Conservation (phyloP, 495 filamentous ascomycete species). For the Trichoderma reesei region DNA sequence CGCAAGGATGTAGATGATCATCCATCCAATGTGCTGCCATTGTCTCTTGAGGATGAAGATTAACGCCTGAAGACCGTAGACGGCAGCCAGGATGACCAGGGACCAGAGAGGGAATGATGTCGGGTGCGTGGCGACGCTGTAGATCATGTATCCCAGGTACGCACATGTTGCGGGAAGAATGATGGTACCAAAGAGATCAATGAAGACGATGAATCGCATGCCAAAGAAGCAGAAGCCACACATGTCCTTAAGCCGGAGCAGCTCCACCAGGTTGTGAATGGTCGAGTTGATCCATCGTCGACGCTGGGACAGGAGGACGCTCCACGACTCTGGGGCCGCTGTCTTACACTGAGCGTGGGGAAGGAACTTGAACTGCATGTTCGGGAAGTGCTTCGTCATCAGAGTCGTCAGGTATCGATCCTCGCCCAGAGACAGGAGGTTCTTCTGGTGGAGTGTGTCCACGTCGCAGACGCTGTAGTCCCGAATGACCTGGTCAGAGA, state of each 20-base stretch:
- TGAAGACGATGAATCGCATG: constrained; percentile 95
- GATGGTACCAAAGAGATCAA: constrained; percentile 88
- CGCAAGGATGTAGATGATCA: constrained; percentile 93
- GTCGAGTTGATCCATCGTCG: constrained; percentile 99
- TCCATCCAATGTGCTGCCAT: constrained; percentile 98
- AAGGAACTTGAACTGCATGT: constrained; percentile 93
- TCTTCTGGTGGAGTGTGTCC: constrained; percentile 98
- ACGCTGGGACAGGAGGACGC: constrained; percentile 83
- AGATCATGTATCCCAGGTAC: constrained; percentile 86
- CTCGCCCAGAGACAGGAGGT: constrained; percentile 86
- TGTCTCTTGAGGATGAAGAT: constrained; percentile 94
- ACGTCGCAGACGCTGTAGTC: constrained; percentile 83
- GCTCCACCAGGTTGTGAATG: constrained; percentile 85
- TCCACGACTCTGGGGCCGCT: constrained; percentile 88
- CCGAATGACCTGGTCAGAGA: constrained; percentile 72
- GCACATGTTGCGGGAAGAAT: constrained; percentile 86
- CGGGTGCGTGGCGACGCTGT: constrained; percentile 56
- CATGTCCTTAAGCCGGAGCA: constrained; percentile 79
- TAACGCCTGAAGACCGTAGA: constrained; percentile 90
- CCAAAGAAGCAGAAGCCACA: constrained; percentile 99
- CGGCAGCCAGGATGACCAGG: constrained; percentile 74
- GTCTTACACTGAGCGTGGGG: constrained; percentile 87
- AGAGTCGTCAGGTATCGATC: constrained; percentile 96
- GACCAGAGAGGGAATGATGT: constrained; percentile 82
- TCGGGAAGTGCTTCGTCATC: constrained; percentile 95